Percentiles rank a stretch among this genome's conserved stretches.
phyloP scores from a whole-genome alignment of 305 asterid genomes.

The Rubia peregrina region DNA sequence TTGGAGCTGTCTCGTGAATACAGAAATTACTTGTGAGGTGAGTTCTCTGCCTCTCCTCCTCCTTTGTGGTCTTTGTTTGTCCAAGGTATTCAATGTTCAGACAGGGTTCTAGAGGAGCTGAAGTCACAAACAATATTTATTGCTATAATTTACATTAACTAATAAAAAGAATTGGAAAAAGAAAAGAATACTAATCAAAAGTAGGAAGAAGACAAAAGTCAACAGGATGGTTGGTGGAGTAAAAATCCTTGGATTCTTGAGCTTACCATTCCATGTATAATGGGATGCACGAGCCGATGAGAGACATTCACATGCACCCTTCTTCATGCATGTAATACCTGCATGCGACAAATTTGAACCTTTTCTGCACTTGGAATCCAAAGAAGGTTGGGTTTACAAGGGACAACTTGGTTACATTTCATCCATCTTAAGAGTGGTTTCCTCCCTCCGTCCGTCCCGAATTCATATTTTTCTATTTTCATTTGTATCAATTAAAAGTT shows the following conservation, averaged over 20 bases:
- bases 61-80: not conserved
- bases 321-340: constrained; percentile 35
- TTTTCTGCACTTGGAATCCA: not conserved
- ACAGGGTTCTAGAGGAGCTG: not conserved
- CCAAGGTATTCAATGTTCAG: not conserved
- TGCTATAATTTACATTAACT: too few species aligned
- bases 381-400: not conserved
- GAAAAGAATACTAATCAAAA: not conserved
- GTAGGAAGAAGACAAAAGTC: constrained; percentile 6
- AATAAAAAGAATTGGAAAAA: not conserved
- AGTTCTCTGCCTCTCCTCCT: not conserved
- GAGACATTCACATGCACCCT: constrained; percentile 20
- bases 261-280: constrained; percentile 7
- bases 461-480: too few species aligned
- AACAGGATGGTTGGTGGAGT: not conserved
- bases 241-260: constrained; percentile 22
- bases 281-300: constrained; percentile 20
- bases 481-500: too few species aligned
- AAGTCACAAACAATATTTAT: not conserved
- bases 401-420: too few species aligned
- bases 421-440: too few species aligned
- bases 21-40: constrained; percentile 28
- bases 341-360: not conserved
- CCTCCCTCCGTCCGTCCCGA: too few species aligned
- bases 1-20: constrained; percentile 32